Evolutionary conservation across 2,329 filamentous ascomycete genomes (phyloP).

Genomic region (Sarocladium oryzae): DNA sequence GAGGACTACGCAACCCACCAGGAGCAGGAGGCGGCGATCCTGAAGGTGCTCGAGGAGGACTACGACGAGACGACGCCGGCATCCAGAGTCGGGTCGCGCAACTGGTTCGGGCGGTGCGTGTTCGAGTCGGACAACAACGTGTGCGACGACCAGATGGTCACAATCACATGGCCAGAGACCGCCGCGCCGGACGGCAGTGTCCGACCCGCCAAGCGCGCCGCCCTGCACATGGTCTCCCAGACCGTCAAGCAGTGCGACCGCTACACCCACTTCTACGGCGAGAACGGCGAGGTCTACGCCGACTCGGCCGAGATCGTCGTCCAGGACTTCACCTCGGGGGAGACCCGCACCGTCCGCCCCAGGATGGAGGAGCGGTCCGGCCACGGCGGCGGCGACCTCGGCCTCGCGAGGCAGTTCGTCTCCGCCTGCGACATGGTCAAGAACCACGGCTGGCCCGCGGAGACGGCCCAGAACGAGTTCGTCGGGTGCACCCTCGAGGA

Average conservation of each 20-base stretch:
- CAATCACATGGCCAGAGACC: constrained; percentile 73
- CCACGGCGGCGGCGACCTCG: constrained; percentile 34
- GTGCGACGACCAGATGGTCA: constrained; percentile 86
- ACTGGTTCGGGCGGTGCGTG: constrained; percentile 92
- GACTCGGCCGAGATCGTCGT: constrained; percentile 73
- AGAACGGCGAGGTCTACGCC: constrained; percentile 77
- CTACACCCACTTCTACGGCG: constrained; percentile 80
- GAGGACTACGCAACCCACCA: constrained; percentile 59
- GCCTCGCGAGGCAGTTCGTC: constrained; percentile 77
- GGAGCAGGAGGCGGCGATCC: constrained; percentile 32
- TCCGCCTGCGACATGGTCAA: constrained; percentile 75
- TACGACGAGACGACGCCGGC: constrained; percentile 44
- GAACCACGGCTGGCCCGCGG: constrained; percentile 57
- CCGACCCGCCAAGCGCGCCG: constrained; percentile 68
- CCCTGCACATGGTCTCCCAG: constrained; percentile 90
- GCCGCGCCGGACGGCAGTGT: constrained; percentile 6
- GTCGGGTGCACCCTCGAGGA: constrained; percentile 84
- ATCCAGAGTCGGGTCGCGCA: constrained; percentile 41
- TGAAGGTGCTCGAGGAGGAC: constrained; percentile 42
- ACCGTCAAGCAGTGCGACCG: constrained; percentile 83
- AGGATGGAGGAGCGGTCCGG: constrained; percentile 27
- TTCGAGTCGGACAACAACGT: constrained; percentile 92
- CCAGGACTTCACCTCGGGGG: constrained; percentile 46
- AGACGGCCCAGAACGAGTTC: constrained; percentile 65
- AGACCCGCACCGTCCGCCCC: constrained; percentile 24